Percentiles rank a stretch among this genome's conserved stretches.
These are phyloP conservation scores for Aurantiochytrium sp. DNA, from an alignment of 108 stramenopile species.

Conservation along the genomic window DNA sequence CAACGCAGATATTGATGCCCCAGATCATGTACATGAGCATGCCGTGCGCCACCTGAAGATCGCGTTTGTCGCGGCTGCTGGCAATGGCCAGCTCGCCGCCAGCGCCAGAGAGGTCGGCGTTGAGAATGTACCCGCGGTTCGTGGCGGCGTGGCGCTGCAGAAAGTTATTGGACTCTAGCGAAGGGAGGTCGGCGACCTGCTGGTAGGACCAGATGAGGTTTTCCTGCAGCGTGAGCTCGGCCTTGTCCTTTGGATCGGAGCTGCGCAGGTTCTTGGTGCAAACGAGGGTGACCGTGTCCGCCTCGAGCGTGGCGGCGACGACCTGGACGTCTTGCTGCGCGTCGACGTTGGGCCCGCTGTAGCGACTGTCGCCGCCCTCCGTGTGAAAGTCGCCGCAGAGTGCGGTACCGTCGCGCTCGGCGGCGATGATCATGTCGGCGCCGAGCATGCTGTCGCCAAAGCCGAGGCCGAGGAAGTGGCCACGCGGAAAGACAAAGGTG, in stretches of 20 bases:
- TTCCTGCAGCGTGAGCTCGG: not conserved
- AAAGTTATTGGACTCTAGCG: not conserved
- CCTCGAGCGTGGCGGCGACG: not conserved
- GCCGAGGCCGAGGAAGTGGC: not conserved
- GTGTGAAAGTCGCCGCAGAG: not conserved
- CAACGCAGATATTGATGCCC: not conserved
- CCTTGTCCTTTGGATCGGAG: not conserved
- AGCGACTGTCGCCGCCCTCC: not conserved
- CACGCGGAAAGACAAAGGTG: not conserved
- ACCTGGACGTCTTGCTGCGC: not conserved
- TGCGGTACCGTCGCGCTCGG: not conserved
- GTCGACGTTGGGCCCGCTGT: not conserved
- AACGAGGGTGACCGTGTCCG: not conserved
- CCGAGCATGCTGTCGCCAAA: not conserved
- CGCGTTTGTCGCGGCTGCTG: not conserved
- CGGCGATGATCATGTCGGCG: not conserved
- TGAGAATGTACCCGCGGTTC: not conserved
- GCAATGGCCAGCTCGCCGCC: not conserved
- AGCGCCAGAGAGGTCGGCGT: not conserved
- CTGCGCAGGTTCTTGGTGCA: not conserved
- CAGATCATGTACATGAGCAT: constrained; percentile 22
- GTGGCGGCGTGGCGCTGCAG: not conserved
- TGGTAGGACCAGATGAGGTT: not conserved
- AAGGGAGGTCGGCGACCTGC: not conserved
- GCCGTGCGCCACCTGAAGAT: constrained; percentile 1